Percentiles rank a stretch among this genome's conserved stretches.
phyloP scores from a whole-genome alignment of 202 grass and related monocot species.

The Setaria viridis region DNA sequence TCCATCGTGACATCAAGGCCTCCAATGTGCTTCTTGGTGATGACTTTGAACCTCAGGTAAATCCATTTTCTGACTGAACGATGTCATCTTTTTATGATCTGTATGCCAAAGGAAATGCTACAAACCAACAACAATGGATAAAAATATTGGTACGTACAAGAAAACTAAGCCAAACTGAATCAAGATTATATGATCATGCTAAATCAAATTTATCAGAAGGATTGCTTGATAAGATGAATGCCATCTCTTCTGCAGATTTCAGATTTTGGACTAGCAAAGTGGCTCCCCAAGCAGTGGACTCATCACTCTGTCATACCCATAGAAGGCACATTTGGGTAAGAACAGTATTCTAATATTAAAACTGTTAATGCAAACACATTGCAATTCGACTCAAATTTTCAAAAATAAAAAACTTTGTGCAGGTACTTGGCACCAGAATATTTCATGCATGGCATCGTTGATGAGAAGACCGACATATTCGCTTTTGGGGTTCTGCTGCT shows the following conservation, averaged over 20 bases:
- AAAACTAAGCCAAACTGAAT: not conserved
- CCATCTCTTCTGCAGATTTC: conserved; percentile 64
- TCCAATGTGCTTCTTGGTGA: conserved; percentile 80
- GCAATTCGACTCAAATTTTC: not conserved
- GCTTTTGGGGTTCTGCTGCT: conserved; percentile 83
- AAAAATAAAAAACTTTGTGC: not conserved
- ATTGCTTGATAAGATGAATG: not conserved
- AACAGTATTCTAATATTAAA: not conserved
- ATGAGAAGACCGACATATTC: conserved; percentile 89
- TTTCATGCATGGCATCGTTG: conserved; percentile 93
- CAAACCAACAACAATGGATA: not conserved
- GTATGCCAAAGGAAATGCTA: not conserved
- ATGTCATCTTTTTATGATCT: not conserved
- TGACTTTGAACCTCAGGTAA: conserved; percentile 90
- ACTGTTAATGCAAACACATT: not conserved
- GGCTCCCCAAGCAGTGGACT: conserved; percentile 96
- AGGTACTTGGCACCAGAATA: conserved; percentile 97
- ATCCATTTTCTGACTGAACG: not conserved
- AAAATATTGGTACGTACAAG: not conserved
- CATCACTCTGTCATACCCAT: conserved; percentile 94
- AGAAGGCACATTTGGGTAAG: conserved; percentile 95
- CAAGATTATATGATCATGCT: not conserved
- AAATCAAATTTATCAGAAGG: not conserved
- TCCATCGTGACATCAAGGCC: conserved; percentile 94
- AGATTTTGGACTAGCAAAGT: conserved; percentile 93